These are phyloP conservation scores for Stentor roeselii DNA, from an alignment of 73 alveolate genomes.

Conservation along the genomic window DNA sequence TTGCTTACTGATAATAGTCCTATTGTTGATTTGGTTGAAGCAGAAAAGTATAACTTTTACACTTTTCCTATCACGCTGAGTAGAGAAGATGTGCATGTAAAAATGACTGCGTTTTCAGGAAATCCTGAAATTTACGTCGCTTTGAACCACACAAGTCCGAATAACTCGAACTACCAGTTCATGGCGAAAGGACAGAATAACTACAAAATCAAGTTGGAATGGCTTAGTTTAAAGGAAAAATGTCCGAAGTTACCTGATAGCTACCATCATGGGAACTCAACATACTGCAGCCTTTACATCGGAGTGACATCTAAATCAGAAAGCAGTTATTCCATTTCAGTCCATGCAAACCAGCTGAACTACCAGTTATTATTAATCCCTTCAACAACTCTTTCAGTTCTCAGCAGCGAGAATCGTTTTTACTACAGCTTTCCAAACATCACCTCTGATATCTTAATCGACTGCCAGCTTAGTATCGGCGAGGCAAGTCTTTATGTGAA, in stretches of 20 bases:
- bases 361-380: background rate
- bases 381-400: background rate
- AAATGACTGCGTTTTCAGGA: slow-evolving; percentile 1
- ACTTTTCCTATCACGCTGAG: background rate
- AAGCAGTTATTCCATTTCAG: background rate
- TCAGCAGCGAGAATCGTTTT: background rate
- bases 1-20: slow-evolving; percentile 8
- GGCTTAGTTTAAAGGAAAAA: background rate
- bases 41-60: background rate
- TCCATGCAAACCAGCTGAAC: background rate
- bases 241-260: background rate
- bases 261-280: background rate
- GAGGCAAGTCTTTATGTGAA: background rate
- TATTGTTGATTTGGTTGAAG: background rate
- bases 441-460: background rate
- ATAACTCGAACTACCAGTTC: background rate
- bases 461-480: background rate
- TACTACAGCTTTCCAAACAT: background rate
- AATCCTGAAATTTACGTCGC: background rate
- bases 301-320: background rate
- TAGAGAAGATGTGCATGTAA: background rate
- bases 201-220: background rate
- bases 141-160: background rate
- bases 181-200: background rate
- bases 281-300: background rate